phyloP scores from a whole-genome alignment of 805 yeast species.

The Ogataea methylovora region DNA sequence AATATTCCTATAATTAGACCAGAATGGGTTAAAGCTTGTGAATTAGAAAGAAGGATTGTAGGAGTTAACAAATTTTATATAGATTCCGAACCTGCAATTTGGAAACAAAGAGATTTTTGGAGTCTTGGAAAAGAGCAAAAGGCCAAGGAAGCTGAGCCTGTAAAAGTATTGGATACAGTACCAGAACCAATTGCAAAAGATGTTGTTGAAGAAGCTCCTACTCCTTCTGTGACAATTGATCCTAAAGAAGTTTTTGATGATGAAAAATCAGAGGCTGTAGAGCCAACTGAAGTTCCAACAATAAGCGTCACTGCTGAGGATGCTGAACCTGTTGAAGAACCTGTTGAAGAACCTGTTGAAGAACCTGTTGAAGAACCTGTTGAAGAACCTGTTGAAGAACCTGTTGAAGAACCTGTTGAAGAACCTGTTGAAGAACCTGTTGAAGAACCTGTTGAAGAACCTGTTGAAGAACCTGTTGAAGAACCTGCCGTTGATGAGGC shows the following conservation, averaged over 20 bases:
- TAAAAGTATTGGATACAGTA: constrained; percentile 8
- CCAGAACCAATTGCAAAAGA: constrained; percentile 8
- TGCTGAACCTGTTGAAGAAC: constrained; percentile 1
- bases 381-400: constrained; percentile 2
- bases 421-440: not conserved
- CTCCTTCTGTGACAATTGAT: constrained; percentile 9
- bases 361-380: too few relatives aligned
- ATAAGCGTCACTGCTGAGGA: constrained; percentile 9
- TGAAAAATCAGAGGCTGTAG: constrained; percentile 9
- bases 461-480: constrained; percentile 3
- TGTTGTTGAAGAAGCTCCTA: constrained; percentile 10
- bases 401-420: constrained; percentile 2
- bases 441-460: constrained; percentile 1
- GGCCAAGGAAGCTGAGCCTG: constrained; percentile 3
- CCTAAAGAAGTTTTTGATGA: constrained; percentile 12
- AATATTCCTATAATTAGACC: constrained; percentile 94
- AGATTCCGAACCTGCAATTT: constrained; percentile 38
- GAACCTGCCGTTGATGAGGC: constrained; percentile 1
- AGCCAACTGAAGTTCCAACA: constrained; percentile 1
- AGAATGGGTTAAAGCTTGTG: constrained; percentile 95
- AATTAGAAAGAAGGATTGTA: constrained; percentile 76
- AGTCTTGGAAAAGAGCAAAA: constrained; percentile 5
- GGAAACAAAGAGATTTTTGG: constrained; percentile 40
- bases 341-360: too few relatives aligned
- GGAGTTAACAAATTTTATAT: constrained; percentile 86